Evolutionary conservation across 2,329 filamentous ascomycete genomes (phyloP), one percentile per base, ranked within the genome.

Genomic region (Paraconiothyrium sp.): DNA sequence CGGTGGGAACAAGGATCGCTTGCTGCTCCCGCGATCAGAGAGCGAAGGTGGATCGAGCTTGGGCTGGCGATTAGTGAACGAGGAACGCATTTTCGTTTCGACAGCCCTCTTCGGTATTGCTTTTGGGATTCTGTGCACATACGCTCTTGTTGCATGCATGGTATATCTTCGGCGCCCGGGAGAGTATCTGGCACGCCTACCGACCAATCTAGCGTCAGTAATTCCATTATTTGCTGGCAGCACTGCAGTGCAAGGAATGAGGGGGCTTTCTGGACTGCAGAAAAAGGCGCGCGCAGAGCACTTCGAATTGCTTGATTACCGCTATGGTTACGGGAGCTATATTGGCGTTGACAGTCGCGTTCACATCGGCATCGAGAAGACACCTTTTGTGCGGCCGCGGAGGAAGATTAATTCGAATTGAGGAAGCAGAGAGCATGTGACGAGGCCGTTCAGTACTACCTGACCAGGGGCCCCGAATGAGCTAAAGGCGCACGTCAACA

Each of bases 291-390:
- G 70, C 1, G 54, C 59, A 6, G 8, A 59, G 8, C 59, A 71
- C 51, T 47, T 77, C 2, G 27, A 70, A 14, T 35, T 48, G 0
- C 56, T 71, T 5, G 67, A 58, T 35, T 34, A 58, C 27, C 68
- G 57, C 0, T 83, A 83, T 54, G 82, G 81, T 0, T 88, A 83
- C 66, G 85, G 86, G 0, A 74, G 76, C 0, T 88, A 81, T 57
- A 58, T 84, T 0, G 84, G 84, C 0, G 67, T 61, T 0, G 85
- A 87, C 63, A 81, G 83, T 0, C 74, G 76, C 7, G 71, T 72
- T 0, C 83, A 86, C 57, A 55, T 85, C 0, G 86, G 86, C 0
- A 82, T 88, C 46, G 85, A 88, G 46, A 66, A 78, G n/a, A 77
- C 82, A 41, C 80, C 81, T 0, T 80, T 81, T 55, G 60, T 69